Evolutionary conservation across 768 basidiomycete species (phyloP), one percentile per base, ranked within the genome.

Genomic region (Kwoniella pini): DNA sequence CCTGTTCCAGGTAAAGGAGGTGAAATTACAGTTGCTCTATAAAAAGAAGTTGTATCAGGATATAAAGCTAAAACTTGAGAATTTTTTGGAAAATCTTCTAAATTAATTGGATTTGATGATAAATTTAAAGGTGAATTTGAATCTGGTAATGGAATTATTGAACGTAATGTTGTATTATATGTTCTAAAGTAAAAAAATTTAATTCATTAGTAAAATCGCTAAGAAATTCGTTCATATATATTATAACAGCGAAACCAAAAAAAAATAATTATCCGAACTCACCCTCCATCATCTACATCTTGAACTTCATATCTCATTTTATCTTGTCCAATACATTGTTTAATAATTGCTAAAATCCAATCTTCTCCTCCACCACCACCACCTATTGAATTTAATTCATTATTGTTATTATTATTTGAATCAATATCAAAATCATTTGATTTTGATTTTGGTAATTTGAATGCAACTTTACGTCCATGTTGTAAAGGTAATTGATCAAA

Each of bases 31-130:
- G 67, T 65, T 15, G 79, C 81, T 2, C 70, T 68, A 62, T 82
- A 82, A 66, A 82, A 81, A 0, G 76, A 71, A 0, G 80, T 80
- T 19, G 81, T 82, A 27, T 80, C 80, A 12, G 81, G 81, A 44
- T 81, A 82, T 17, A 80, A 64, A 7, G 77, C 80, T 56, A 81
- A 72, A 36, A 81, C 79, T 19, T 60, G 52, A 0, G 74, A 68
- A 1, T 71, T 71, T 5, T 57, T 30, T 0, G 79, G 73, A 55
- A 67, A 77, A 38, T 78, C 75, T 30, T 71, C 70, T 21, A 74
- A 67, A 28, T 75, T 69, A 30, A 65, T 60, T 0, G 80, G 80
- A 52, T 80, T 78, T 1, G 79, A 74, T 0, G 70, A 71, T 51
- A 67, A 59, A 39, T 57, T 54, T 3, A 57, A 17, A 10, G 75